Evolutionary conservation across 495 filamentous ascomycete species (phyloP).

Genomic region (Xylaria nigripes): DNA sequence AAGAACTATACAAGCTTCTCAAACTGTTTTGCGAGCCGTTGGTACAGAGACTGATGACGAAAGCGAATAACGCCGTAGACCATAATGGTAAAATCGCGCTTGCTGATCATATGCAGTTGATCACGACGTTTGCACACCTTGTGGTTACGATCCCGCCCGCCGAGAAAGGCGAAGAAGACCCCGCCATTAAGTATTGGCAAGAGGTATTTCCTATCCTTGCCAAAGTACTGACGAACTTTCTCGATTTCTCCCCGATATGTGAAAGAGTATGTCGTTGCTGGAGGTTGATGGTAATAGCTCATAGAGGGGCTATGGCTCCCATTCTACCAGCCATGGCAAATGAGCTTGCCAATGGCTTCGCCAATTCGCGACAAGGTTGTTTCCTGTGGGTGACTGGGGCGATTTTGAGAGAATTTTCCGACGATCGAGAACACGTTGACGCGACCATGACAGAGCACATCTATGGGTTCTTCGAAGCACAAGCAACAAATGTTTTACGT

Average conservation of each 20-base stretch:
- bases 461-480: constrained; percentile 89
- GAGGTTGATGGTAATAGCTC: constrained; percentile 92
- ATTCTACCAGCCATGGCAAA: constrained; percentile 78
- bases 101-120: constrained; percentile 82
- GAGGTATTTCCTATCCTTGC: constrained; percentile 83
- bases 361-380: constrained; percentile 81
- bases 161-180: constrained; percentile 63
- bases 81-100: constrained; percentile 72
- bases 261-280: constrained; percentile 92
- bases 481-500: constrained; percentile 77
- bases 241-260: constrained; percentile 74
- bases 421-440: constrained; percentile 78
- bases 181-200: constrained; percentile 91
- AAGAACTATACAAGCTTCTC: constrained; percentile 70
- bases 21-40: constrained; percentile 94
- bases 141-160: constrained; percentile 67
- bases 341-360: constrained; percentile 76
- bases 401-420: constrained; percentile 89
- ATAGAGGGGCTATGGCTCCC: constrained; percentile 79
- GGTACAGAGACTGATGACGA: constrained; percentile 72
- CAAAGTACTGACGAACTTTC: constrained; percentile 77
- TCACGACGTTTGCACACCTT: constrained; percentile 79
- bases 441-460: constrained; percentile 76
- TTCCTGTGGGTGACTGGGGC: constrained; percentile 96
- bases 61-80: constrained; percentile 77